Evolutionary conservation across 345 rosid genomes (phyloP), one percentile per base, ranked within the genome.

Genomic region (rapeseed (Brassica napus)): DNA sequence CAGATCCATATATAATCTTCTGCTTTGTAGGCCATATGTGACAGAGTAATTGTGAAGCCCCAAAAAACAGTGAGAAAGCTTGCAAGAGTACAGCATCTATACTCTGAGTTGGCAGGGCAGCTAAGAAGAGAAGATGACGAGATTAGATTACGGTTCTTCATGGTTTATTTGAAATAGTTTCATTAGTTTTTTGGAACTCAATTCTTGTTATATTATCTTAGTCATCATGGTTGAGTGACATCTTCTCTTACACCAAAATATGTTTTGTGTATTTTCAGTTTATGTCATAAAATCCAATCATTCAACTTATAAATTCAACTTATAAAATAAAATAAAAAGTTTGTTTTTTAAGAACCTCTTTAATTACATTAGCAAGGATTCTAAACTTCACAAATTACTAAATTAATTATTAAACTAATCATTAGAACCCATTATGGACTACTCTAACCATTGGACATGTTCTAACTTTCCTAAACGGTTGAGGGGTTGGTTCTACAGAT

Each of bases 81-180:
- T 52, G 86, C 91, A 77, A 85, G 97, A 86, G 85, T 94, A 65
- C 97, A 94, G 73, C 98, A 94, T 79, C 64, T 94, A 65, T 87
- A 87, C 75, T 91, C 98, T 67, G 89, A 79, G 63, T 77, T 94
- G 68, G 83, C 87, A 55, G 97, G 97, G 60, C 82, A 72, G 68
- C 79, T 94, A 79, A 87, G 84, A 83, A 91, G 85, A 37, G 93
- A 92, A 88, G 97, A 88, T 64, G 98, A 91, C 24, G 97, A 94
- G 91, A 97, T 90, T 55, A 14, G 57, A 32, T 61, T 4, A 67
- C 21, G 0, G 4, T 39, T 37, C 21, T 6, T 44, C 15, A 8
- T 57, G 28, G 70, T 49, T 49, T 49, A 49, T 63, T 12, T 74
- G 24, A 15, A 44, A 61, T 26, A 42, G 16, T 24, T 52, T 37